Evolutionary conservation across 192 early-diverging fungal species (phyloP).

Genomic region (Backusella westeae): DNA sequence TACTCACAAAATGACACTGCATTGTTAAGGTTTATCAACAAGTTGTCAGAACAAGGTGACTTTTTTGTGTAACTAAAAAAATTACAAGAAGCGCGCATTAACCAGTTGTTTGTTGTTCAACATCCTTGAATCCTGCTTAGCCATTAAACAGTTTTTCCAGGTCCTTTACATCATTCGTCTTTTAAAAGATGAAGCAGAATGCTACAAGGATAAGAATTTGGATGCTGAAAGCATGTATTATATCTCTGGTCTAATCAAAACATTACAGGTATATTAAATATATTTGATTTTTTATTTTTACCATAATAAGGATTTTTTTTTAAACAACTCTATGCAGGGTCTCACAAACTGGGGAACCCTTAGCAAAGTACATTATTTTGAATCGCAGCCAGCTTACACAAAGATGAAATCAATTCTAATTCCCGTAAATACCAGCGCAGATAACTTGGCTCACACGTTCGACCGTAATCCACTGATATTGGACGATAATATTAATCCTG

Average conservation of each 20-base stretch:
- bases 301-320: not conserved
- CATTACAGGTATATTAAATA: not conserved
- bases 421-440: not conserved
- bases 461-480: not conserved
- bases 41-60: conserved; percentile 1
- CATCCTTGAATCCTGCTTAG: not conserved
- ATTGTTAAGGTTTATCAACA: not conserved
- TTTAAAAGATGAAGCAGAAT: not conserved
- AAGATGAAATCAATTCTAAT: not conserved
- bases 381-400: not conserved
- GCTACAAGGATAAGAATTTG: not conserved
- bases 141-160: not conserved
- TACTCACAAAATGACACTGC: not conserved
- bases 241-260: not conserved
- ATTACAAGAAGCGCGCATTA: not conserved
- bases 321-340: not conserved
- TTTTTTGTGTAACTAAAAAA: not conserved
- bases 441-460: not conserved
- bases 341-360: conserved; percentile 7
- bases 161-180: conserved; percentile 2
- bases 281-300: not conserved
- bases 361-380: not conserved
- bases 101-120: not conserved
- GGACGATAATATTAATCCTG: not conserved
- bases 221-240: not conserved